A percentile compares a stretch with the other conserved stretches of the same genome.
Conservation (phyloP, 148 eudicot genomes). For the Euryodendron excelsum region DNA sequence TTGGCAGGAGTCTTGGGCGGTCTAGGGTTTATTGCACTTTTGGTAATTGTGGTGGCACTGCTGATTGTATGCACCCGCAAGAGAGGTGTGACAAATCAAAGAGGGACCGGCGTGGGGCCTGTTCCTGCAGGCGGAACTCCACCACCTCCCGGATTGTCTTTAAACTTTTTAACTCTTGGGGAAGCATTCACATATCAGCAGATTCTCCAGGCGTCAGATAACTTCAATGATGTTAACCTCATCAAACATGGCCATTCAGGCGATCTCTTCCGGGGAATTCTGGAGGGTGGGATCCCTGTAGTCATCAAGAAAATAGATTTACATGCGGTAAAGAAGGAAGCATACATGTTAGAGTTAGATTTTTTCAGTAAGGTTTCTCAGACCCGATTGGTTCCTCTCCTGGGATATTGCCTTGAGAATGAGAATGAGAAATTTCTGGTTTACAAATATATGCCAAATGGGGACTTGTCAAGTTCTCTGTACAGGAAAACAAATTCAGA, state of each 20-base stretch:
- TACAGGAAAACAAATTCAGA: slow-evolving; percentile 51
- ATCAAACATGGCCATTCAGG: slow-evolving; percentile 92
- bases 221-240: slow-evolving; percentile 63
- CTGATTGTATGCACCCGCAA: slow-evolving; percentile 50
- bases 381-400: slow-evolving; percentile 74
- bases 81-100: slow-evolving; percentile 38
- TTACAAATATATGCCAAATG: slow-evolving; percentile 83
- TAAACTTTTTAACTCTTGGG: slow-evolving; percentile 62
- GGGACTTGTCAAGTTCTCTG: slow-evolving; percentile 84
- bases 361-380: slow-evolving; percentile 79
- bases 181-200: slow-evolving; percentile 75
- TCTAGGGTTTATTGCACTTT: slow-evolving; percentile 45
- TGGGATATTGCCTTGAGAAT: slow-evolving; percentile 86
- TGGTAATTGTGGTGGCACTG: slow-evolving; percentile 40
- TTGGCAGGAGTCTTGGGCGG: slow-evolving; percentile 76
- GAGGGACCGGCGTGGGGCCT: slow-evolving; percentile 62
- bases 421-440: slow-evolving; percentile 84
- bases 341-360: slow-evolving; percentile 71
- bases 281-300: slow-evolving; percentile 70
- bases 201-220: slow-evolving; percentile 63
- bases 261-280: slow-evolving; percentile 63
- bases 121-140: slow-evolving; percentile 47
- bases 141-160: slow-evolving; percentile 39
- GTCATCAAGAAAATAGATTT: slow-evolving; percentile 72
- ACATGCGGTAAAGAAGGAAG: slow-evolving; percentile 52